Percentiles rank a stretch among this genome's conserved stretches.
phyloP scores from a whole-genome alignment of 1,139 yeast species.

The Entelexis paramagnoliae region DNA sequence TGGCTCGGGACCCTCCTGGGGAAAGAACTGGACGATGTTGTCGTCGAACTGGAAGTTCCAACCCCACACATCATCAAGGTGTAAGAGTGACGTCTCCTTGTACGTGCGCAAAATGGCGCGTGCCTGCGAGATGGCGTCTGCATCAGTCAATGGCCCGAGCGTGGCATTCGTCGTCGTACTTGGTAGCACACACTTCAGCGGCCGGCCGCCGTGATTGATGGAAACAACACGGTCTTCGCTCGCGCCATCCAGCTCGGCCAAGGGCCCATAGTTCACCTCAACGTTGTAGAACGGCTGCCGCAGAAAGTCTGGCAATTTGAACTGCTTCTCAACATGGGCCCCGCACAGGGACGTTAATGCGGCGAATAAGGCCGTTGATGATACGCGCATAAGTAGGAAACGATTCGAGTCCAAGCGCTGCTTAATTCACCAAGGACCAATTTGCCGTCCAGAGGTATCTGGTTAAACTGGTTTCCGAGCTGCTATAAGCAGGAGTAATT shows the following conservation, averaged over 20 bases:
- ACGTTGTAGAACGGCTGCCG: slow-evolving; percentile 12
- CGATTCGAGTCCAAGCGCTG: no score
- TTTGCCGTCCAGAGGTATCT: no score
- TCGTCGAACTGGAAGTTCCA: slow-evolving; percentile 13
- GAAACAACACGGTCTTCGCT: neutral
- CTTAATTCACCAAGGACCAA: no score
- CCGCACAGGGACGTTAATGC: neutral
- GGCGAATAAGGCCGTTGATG: neutral
- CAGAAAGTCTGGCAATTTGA: slow-evolving; percentile 12
- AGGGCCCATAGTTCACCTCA: neutral
- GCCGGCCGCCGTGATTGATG: neutral
- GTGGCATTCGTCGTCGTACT: neutral
- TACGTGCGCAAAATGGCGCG: neutral
- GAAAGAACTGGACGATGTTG: slow-evolving; percentile 13
- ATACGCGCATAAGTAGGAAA: neutral
- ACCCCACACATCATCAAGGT: slow-evolving; percentile 19
- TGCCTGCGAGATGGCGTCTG: slow-evolving; percentile 2
- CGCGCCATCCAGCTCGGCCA: neutral
- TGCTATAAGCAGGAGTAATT: no score
- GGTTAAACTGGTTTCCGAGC: no score
- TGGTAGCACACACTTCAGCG: slow-evolving; percentile 9
- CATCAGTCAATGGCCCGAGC: slow-evolving; percentile 4
- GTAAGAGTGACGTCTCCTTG: neutral
- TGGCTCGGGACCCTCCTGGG: neutral
- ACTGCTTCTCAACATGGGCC: slow-evolving; percentile 10